Percentiles rank a stretch among this genome's conserved stretches.
Conservation (phyloP, 176 grass and related monocot species). For the Zea luxurians region DNA sequence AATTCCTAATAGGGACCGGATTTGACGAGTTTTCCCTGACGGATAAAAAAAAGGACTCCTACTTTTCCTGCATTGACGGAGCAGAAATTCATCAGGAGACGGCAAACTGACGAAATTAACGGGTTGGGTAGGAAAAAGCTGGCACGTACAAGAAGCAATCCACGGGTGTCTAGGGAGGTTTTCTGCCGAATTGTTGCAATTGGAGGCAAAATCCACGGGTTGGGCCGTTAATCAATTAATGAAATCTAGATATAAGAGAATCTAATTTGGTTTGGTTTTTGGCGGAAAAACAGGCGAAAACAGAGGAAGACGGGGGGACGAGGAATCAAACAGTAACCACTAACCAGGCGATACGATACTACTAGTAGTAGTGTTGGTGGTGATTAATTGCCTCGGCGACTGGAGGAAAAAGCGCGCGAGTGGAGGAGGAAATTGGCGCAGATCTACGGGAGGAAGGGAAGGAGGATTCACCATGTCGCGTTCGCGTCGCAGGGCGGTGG, state of each 20-base stretch:
- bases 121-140: neutral
- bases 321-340: slow-evolving; percentile 32
- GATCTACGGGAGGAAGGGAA: slow-evolving; percentile 1
- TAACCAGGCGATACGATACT: too few relatives aligned
- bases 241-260: neutral
- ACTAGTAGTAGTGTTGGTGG: too few relatives aligned
- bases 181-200: neutral
- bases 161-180: neutral
- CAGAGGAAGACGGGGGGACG: neutral
- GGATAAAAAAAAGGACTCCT: neutral
- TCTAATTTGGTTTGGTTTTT: neutral
- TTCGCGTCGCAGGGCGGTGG: slow-evolving; percentile 9
- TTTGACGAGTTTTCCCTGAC: neutral
- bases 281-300: neutral
- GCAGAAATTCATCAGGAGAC: slow-evolving; percentile 24
- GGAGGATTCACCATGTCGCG: slow-evolving; percentile 44
- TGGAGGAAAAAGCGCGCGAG: neutral
- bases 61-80: slow-evolving; percentile 8
- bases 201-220: neutral
- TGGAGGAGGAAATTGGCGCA: neutral
- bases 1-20: neutral
- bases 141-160: neutral
- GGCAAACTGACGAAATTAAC: neutral
- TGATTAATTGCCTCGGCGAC: neutral
- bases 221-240: neutral